Evolutionary conservation across 345 rosid species (phyloP), one percentile per base, ranked within the genome.

Genomic region (Stellera chamaejasme): DNA sequence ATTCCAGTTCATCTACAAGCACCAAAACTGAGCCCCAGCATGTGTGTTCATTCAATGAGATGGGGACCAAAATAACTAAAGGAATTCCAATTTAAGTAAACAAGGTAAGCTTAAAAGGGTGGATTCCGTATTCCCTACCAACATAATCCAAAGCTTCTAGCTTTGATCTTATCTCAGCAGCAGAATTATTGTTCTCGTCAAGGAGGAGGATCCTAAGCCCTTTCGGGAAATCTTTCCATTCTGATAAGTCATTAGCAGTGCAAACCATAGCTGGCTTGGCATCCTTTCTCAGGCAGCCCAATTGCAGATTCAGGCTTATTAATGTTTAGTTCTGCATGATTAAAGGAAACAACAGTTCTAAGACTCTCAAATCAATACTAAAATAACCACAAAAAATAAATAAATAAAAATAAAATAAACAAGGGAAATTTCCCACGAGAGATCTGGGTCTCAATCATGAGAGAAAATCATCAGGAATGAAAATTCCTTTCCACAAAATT

Each of bases 191-290:
- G 67, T 77, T 82, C 47, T 70, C 62, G 27, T 80, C 88, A 69
- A 94, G 95, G 57, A 90, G 87, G 55, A 94, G 99, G 68, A 90
- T 82, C 66, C 72, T 75, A 66, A 94, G 97, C 63, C 99, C 99
- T 74, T 87, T 94, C 3, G 97, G 99, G 52, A 94, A 94, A 63
- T 80, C 84, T 68, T 85, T 83, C 97, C 97, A 90, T 62, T 65
- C 82, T 67, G 90, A 89, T 64, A 90, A 74, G 69, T 90, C 90
- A 66, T 79, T 65, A 54, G 82, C 81, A 61, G 93, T 83, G 78
- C 76, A 72, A 75, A 90, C 87, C 99, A 94, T 94, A 74, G 93
- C 88, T 94, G 85, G 82, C 72, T 85, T 82, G 82, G 97, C 99
- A 94, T 90, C 80, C 76, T 83, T 85, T 83, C 82, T 72, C 82